Evolutionary conservation across 306 rosid genomes (phyloP).

Genomic region (Lupinus albus): DNA sequence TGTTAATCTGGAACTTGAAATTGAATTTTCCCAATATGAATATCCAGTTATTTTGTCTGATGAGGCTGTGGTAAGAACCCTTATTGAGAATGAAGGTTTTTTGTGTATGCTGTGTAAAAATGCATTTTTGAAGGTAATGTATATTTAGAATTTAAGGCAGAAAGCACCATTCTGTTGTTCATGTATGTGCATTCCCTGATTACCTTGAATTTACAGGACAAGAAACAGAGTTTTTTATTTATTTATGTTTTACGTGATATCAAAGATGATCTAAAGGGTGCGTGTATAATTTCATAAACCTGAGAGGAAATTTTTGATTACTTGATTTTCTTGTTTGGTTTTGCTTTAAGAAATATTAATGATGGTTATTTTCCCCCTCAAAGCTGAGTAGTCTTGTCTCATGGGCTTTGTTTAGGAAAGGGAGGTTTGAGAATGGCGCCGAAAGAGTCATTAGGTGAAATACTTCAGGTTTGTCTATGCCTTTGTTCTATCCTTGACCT

Average conservation of each 20-base stretch:
- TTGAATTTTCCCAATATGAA: constrained; percentile 57
- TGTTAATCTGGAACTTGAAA: constrained; percentile 53
- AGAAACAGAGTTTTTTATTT: constrained; percentile 66
- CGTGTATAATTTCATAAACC: constrained; percentile 14
- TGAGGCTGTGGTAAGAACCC: constrained; percentile 59
- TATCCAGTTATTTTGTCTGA: constrained; percentile 78
- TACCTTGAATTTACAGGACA: constrained; percentile 53
- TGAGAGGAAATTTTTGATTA: constrained; percentile 17
- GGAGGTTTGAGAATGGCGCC: constrained; percentile 80
- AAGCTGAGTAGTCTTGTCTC: constrained; percentile 64
- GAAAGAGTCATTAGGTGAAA: constrained; percentile 65
- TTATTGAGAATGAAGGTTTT: neutral
- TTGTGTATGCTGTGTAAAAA: constrained; percentile 40
- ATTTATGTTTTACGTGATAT: constrained; percentile 61
- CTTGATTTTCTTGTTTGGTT: constrained; percentile 7
- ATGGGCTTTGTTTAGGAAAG: constrained; percentile 73
- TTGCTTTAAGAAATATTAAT: constrained; percentile 23
- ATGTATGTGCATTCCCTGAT: constrained; percentile 5
- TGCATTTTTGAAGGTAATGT: constrained; percentile 60
- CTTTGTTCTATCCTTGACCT: neutral
- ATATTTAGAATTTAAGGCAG: neutral
- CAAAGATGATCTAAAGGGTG: constrained; percentile 67
- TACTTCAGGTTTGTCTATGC: constrained; percentile 59
- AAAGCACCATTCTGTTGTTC: constrained; percentile 10
- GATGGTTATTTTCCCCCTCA: constrained; percentile 32